Evolutionary conservation across 176 grass and related monocot species (phyloP), one percentile per base, ranked within the genome.

Genomic region (Ensete ventricosum): DNA sequence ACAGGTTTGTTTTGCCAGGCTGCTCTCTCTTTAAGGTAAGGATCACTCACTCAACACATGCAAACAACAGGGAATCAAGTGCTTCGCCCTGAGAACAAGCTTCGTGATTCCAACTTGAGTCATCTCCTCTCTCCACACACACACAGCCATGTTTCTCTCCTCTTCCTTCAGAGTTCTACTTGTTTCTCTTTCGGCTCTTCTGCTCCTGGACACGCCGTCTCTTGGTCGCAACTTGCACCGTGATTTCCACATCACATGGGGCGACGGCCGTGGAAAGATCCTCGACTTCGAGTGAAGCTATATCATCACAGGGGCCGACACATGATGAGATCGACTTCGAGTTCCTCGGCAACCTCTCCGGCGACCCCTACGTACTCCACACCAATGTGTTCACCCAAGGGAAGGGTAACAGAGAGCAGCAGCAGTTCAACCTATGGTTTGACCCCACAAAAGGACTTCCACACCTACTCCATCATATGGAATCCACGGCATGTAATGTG

Each of bases 241-340:
- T 34, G 68, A 71, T 14, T 14, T 71, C 43, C 16, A 71, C 68
- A 9, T 71, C 43, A 52, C 68, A 0, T 71, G 68, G 68, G 68
- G 68, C 43, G 68, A 71, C 68, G 68, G 68, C 49, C 68, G 68
- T 11, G 68, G 48, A 13, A 71, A 50, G 14, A 71, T 71, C 43
- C 68, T 71, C 34, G 48, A 71, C 22, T 23, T 23, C 22, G 22
- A 23, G 29, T 27, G 48, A 16, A 72, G 69, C n/a, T 72, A 2
- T 72, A 2, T 72, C 69, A 2, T 72, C 69, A 19, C 69, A 22
- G 12, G 69, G 69, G 22, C 6, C 27, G 12, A 52, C 69, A 1
- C 69, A 72, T 2, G 69, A 72, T 23, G 69, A 72, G 48, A 72
- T 72, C 43, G 69, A 72, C 69, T 72, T 72, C 49, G 69, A 72